Base-by-base conservation (phyloP, 495 filamentous ascomycete species). In the Zalerion maritima region DNA sequence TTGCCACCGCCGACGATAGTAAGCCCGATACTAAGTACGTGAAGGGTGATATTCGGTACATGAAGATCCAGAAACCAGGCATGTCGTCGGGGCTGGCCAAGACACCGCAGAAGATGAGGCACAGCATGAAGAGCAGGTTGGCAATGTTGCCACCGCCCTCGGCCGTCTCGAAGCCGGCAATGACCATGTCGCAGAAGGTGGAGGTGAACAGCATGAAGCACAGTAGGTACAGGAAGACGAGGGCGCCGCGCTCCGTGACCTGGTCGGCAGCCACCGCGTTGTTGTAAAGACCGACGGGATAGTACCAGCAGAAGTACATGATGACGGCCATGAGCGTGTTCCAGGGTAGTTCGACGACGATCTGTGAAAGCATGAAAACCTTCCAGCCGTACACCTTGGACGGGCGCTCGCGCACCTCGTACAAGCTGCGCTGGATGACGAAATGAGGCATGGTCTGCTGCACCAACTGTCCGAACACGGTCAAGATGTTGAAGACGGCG, bases 401-500 rank as follows among this genome's bases (percentile, higher is more conserved):
- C 0, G 79, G 82, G 3, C 81, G 73, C 50, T 94, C 85, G 12
- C 84, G 79, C 8, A 73, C 75, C 47, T 93, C 85, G 50, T 86
- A 94, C 0, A 93, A 57, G 0, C 70, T 58, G 27, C 85, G 73
- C 45, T 87, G 79, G 7, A 68, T 67, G 28, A 80, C 69, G 45
- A 91, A 85, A 41, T 79, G 65, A 0, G 83, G 83, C 77, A 91
- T 89, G 37, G 79, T 83, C 45, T 91, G 84, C 38, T 83, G 71
- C 8, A 76, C 69, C 14, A 87, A 55, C 38, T 78, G 72, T 30
- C 73, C 70, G 48, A 87, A 79, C 35, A 92, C 70, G 14, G 71
- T 76, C 24, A 84, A 55, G 3, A 93, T 52, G 62, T 86, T 73
- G 60, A 94, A 92, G 42, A 92, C 74, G 43, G 71, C 61, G 45